Conservation (phyloP, 108 stramenopile species). For the Pseudonitzschia delicatissima region DNA sequence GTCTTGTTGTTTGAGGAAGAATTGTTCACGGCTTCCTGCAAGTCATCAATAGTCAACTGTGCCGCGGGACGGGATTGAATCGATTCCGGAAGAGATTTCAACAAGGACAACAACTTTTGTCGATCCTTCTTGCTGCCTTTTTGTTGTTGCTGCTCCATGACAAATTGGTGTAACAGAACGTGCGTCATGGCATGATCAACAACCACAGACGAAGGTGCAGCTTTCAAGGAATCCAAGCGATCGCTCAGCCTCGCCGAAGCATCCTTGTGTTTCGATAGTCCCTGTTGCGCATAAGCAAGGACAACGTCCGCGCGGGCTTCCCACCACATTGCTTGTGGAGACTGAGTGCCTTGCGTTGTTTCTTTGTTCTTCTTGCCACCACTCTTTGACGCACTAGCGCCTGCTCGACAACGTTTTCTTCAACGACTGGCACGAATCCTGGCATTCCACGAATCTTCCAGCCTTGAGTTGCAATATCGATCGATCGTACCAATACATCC, state of each 20-base stretch:
- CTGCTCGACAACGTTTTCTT: slow-evolving; percentile 7
- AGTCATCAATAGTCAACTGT: slow-evolving; percentile 48
- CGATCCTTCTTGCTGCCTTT: slow-evolving; percentile 8
- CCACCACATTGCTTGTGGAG: slow-evolving; percentile 33
- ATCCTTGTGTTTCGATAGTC: slow-evolving; percentile 17
- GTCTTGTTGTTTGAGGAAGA: slow-evolving; percentile 15
- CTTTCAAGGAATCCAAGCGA: slow-evolving; percentile 8
- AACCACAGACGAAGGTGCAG: not conserved
- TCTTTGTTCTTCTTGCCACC: slow-evolving; percentile 12
- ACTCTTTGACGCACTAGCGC: slow-evolving; percentile 2
- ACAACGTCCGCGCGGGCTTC: slow-evolving; percentile 33
- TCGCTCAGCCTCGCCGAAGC: slow-evolving; percentile 20
- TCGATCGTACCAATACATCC: slow-evolving; percentile 46
- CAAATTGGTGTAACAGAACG: slow-evolving; percentile 26
- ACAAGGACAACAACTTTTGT: slow-evolving; percentile 20
- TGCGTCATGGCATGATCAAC: slow-evolving; percentile 35
- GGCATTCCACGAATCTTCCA: slow-evolving; percentile 35
- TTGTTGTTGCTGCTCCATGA: slow-evolving; percentile 13
- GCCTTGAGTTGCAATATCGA: slow-evolving; percentile 24
- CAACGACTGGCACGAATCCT: slow-evolving; percentile 30
- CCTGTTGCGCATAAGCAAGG: slow-evolving; percentile 26
- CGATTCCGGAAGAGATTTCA: slow-evolving; percentile 57
- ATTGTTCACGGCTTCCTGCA: slow-evolving; percentile 20
- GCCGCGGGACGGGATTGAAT: slow-evolving; percentile 54
- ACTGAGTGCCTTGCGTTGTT: not conserved